Evolutionary conservation across 1,284 basidiomycete species (phyloP).

Genomic region (Calocybe gambosa): DNA sequence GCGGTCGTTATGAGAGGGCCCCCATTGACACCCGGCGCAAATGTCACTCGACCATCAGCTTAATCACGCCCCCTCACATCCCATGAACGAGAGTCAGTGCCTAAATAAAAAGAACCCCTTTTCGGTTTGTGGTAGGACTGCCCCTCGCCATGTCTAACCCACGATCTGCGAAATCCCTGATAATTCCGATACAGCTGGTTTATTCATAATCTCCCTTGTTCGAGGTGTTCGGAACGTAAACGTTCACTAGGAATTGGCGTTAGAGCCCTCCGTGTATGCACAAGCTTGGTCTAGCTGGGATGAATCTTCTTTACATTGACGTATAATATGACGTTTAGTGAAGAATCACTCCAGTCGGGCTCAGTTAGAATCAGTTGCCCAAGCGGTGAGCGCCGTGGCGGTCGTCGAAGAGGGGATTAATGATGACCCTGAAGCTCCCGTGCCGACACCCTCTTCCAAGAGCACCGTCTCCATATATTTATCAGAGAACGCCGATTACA

Average conservation of each 20-base stretch:
- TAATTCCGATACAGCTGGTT: slow-evolving; percentile 1
- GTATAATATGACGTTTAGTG: not conserved
- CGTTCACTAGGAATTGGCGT: not conserved
- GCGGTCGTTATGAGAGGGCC: no score
- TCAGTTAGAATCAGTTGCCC: not conserved
- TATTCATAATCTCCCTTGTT: no score
- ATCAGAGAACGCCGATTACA: not conserved
- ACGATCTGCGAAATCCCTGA: not conserved
- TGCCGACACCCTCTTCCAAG: not conserved
- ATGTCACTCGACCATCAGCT: no score
- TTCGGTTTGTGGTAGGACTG: no score
- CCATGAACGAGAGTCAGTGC: no score
- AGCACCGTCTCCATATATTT: not conserved
- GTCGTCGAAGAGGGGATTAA: no score
- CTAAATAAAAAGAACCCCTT: no score
- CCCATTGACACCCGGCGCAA: no score
- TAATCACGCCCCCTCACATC: no score
- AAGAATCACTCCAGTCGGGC: not conserved
- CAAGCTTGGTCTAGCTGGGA: slow-evolving; percentile 2
- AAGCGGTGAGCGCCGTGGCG: not conserved
- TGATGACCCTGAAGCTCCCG: not conserved
- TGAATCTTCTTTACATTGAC: slow-evolving; percentile 3
- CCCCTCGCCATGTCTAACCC: no score
- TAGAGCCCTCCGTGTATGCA: slow-evolving; percentile 1
- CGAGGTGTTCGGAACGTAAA: not conserved